A percentile compares a stretch with the other conserved stretches of the same genome.
Evolutionary conservation across 177 flowering plant species (phyloP).

Genomic region (Vitis hybrid): DNA sequence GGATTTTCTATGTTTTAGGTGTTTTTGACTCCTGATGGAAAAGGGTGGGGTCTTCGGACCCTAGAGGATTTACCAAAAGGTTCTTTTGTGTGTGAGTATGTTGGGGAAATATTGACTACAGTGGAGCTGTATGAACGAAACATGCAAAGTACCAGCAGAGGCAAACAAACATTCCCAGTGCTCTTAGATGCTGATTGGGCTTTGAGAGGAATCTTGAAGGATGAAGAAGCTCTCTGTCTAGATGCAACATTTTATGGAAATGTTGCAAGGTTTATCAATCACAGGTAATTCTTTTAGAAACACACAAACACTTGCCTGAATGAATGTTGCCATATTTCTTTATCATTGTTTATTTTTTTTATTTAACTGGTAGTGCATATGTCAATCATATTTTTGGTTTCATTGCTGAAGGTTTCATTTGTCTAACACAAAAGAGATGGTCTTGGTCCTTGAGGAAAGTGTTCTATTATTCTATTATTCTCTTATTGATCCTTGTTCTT

Average conservation of each 20-base stretch:
- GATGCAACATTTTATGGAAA: slow-evolving; percentile 83
- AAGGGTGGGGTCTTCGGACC: slow-evolving; percentile 94
- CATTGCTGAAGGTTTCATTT: no score
- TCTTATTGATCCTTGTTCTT: no score
- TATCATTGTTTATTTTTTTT: no score
- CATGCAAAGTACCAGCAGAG: slow-evolving; percentile 29
- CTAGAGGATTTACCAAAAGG: slow-evolving; percentile 83
- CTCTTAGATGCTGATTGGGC: slow-evolving; percentile 89
- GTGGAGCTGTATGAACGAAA: slow-evolving; percentile 66
- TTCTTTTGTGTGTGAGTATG: slow-evolving; percentile 91
- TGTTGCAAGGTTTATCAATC: slow-evolving; percentile 94
- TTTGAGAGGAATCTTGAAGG: slow-evolving; percentile 61
- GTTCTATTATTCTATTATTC: no score
- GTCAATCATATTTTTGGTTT: no score
- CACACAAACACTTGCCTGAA: no score
- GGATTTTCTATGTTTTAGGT: slow-evolving; percentile 46
- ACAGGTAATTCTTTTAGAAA: slow-evolving; percentile 47
- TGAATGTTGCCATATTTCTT: no score
- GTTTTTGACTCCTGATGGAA: slow-evolving; percentile 66
- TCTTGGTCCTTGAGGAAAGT: no score
- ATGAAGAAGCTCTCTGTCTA: slow-evolving; percentile 81
- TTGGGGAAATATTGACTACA: slow-evolving; percentile 82
- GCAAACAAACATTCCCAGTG: slow-evolving; percentile 62
- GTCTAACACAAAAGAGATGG: no score
- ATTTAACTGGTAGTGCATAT: no score